Evolutionary conservation across 2,329 filamentous ascomycete genomes (phyloP).

Genomic region (Venturia carpophila): DNA sequence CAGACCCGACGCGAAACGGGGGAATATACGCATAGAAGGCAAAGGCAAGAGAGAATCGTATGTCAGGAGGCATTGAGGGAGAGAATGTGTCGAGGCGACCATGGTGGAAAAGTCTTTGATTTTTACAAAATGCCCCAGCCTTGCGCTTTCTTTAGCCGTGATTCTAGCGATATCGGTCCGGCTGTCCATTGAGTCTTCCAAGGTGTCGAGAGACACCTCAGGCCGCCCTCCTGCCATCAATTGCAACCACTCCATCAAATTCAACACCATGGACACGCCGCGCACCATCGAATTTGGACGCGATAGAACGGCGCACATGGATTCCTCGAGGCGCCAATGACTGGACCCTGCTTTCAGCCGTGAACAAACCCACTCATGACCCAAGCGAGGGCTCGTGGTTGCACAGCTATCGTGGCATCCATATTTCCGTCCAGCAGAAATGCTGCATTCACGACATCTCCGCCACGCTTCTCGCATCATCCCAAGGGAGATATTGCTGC

Average conservation of each 20-base stretch:
- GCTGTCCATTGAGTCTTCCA: not conserved
- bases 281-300: not conserved
- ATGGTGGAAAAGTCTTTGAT: not conserved
- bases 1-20: no score
- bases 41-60: not conserved
- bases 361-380: not conserved
- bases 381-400: conserved; percentile 9
- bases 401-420: conserved; percentile 4
- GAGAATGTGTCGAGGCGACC: not conserved
- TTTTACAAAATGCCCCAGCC: not conserved
- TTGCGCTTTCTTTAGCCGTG: not conserved
- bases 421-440: not conserved
- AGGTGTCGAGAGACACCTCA: not conserved
- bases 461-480: not conserved
- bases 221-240: not conserved
- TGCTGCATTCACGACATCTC: not conserved
- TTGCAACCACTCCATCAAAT: not conserved
- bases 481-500: conserved; percentile 1
- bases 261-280: not conserved
- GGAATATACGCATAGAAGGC: conserved; percentile 1
- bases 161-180: not conserved
- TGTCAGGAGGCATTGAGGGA: not conserved
- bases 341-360: not conserved
- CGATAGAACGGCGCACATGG: not conserved
- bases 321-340: no score